Percentiles rank a stretch among this genome's conserved stretches.
phyloP scores from a whole-genome alignment of 2,329 filamentous ascomycete genomes.

The Pleomassaria siparia region DNA sequence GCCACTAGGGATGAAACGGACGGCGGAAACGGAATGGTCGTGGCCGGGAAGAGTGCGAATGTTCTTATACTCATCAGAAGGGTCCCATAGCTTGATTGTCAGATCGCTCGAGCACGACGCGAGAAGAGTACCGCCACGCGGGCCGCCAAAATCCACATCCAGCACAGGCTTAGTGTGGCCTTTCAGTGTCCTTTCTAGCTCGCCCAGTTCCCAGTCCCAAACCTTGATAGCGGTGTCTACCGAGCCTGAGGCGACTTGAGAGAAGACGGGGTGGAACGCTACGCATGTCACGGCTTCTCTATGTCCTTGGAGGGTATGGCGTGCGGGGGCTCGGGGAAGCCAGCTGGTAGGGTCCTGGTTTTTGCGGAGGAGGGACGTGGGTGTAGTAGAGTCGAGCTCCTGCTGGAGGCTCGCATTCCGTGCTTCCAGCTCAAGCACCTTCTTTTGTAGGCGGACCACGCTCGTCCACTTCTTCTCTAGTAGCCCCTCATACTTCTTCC shows the following conservation, averaged over 20 bases:
- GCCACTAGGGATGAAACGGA: conserved; percentile 84
- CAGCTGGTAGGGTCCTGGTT: conserved; percentile 84
- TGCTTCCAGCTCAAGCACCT: conserved; percentile 94
- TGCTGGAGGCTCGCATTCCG: conserved; percentile 71
- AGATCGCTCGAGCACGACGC: conserved; percentile 85
- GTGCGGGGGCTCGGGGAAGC: conserved; percentile 80
- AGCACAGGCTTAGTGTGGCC: conserved; percentile 87
- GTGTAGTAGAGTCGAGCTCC: conserved; percentile 83
- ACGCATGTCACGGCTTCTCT: conserved; percentile 80
- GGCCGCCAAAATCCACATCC: conserved; percentile 88
- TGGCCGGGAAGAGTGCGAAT: conserved; percentile 88
- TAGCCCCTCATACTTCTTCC: conserved; percentile 91
- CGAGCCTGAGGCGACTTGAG: conserved; percentile 83
- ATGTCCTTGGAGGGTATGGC: conserved; percentile 82
- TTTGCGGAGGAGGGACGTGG: conserved; percentile 71
- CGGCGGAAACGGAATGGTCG: conserved; percentile 86
- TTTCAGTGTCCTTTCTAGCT: conserved; percentile 86
- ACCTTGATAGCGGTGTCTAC: conserved; percentile 95
- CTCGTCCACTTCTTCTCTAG: conserved; percentile 99
- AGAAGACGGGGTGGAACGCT: conserved; percentile 90
- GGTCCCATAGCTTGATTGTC: conserved; percentile 95
- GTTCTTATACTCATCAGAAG: conserved; percentile 90
- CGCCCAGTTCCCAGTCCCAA: conserved; percentile 94
- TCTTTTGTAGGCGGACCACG: conserved; percentile 91
- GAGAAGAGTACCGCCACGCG: conserved; percentile 74